Evolutionary conservation across 2,329 filamentous ascomycete species (phyloP).

Genomic region (Lojkania enalia): DNA sequence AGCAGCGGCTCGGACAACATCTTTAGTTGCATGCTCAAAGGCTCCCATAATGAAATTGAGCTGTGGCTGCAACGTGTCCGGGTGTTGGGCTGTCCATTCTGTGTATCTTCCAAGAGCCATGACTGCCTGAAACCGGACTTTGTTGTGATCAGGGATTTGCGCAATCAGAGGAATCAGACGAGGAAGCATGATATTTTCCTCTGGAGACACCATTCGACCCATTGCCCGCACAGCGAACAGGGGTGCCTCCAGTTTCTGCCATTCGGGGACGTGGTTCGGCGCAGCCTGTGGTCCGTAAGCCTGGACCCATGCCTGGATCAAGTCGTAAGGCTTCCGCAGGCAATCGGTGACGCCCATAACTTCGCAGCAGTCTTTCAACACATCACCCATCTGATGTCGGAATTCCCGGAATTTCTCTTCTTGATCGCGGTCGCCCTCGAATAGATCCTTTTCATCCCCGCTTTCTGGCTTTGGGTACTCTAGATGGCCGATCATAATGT

Average conservation of each 20-base stretch:
- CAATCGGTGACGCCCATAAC: constrained; percentile 94
- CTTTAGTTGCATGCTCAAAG: constrained; percentile 84
- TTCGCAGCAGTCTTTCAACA: constrained; percentile 94
- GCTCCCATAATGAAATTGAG: constrained; percentile 95
- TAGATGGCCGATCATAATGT: constrained; percentile 88
- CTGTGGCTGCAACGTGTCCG: constrained; percentile 87
- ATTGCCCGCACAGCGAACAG: constrained; percentile 94
- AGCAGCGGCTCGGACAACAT: constrained; percentile 88
- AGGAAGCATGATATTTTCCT: constrained; percentile 84
- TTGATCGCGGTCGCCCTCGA: constrained; percentile 91
- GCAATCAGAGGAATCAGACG: constrained; percentile 92
- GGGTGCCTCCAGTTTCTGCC: constrained; percentile 95
- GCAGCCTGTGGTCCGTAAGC: constrained; percentile 77
- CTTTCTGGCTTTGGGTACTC: constrained; percentile 80
- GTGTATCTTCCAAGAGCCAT: constrained; percentile 97
- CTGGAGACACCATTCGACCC: constrained; percentile 90
- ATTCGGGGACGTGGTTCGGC: constrained; percentile 78
- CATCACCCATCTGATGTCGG: constrained; percentile 95
- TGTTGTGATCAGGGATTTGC: constrained; percentile 93
- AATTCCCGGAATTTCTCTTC: constrained; percentile 98
- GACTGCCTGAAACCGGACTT: constrained; percentile 96
- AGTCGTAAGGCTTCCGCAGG: constrained; percentile 80
- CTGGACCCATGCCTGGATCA: constrained; percentile 87
- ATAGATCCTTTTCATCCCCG: constrained; percentile 77
- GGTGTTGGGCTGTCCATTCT: constrained; percentile 94